Evolutionary conservation across 257 asterid species (phyloP).

Genomic region (Solanum lycopersicoides): DNA sequence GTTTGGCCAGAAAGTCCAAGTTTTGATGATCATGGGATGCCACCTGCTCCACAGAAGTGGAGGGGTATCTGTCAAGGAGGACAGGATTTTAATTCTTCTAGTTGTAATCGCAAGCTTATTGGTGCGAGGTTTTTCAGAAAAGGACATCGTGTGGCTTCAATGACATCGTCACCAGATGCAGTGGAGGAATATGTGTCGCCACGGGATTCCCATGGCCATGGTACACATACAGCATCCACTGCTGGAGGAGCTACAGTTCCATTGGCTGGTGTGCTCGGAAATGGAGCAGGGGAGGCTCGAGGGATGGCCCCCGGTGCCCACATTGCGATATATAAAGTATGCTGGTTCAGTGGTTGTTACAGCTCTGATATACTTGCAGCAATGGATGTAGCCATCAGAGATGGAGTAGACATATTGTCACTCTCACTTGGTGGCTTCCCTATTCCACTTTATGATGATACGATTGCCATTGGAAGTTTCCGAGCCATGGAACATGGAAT

Average conservation of each 20-base stretch:
- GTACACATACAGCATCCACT: conserved; percentile 80
- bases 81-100: conserved; percentile 38
- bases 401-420: conserved; percentile 75
- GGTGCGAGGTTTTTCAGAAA: conserved; percentile 74
- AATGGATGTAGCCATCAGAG: conserved; percentile 71
- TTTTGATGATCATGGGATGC: conserved; percentile 63
- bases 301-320: conserved; percentile 86
- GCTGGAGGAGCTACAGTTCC: conserved; percentile 60
- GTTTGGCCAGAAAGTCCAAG: conserved; percentile 91
- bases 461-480: conserved; percentile 80
- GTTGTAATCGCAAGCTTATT: conserved; percentile 62
- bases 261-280: conserved; percentile 44
- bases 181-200: conserved; percentile 55
- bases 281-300: conserved; percentile 68
- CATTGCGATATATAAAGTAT: conserved; percentile 68
- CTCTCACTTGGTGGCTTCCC: conserved; percentile 88
- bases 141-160: conserved; percentile 66
- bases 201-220: conserved; percentile 86
- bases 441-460: conserved; percentile 70
- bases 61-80: conserved; percentile 71
- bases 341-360: conserved; percentile 87
- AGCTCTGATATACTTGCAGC: conserved; percentile 93
- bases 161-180: conserved; percentile 16
- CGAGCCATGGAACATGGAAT: conserved; percentile 89
- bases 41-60: conserved; percentile 70